Conservation (phyloP, 345 rosid species). For the Pseudoturritis turrita region DNA sequence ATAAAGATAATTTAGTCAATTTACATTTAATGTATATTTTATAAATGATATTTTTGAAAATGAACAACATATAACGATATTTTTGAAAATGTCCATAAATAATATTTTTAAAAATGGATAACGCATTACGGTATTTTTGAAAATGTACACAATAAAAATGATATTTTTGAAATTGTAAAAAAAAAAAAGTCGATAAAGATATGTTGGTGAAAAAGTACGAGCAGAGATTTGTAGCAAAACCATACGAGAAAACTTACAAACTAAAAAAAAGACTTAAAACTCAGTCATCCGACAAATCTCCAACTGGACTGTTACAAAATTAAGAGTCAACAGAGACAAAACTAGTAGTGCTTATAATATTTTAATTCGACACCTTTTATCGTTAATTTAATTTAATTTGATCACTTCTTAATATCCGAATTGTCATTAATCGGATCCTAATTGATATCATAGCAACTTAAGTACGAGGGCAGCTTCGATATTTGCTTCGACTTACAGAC, state of each 20-base stretch:
- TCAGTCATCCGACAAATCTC: not conserved
- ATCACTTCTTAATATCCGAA: not conserved
- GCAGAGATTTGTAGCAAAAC: not conserved
- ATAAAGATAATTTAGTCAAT: no score
- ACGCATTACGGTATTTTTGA: no score
- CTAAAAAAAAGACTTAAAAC: not conserved
- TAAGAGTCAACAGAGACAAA: not conserved
- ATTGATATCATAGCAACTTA: not conserved
- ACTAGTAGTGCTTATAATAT: not conserved
- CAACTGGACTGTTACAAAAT: not conserved
- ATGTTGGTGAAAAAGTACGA: not conserved
- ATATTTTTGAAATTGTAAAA: no score
- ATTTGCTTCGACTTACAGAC: no score
- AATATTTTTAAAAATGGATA: no score
- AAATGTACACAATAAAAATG: no score
- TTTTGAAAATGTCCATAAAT: no score
- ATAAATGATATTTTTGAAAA: no score
- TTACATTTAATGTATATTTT: no score
- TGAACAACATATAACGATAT: no score
- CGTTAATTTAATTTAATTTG: not conserved
- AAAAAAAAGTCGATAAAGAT: conserved; percentile 15
- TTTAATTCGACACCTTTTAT: not conserved
- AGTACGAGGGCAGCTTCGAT: no score
- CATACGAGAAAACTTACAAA: conserved; percentile 5
- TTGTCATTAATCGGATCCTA: not conserved